phyloP scores from a whole-genome alignment of 768 basidiomycete species.

The Boletus sp. region DNA sequence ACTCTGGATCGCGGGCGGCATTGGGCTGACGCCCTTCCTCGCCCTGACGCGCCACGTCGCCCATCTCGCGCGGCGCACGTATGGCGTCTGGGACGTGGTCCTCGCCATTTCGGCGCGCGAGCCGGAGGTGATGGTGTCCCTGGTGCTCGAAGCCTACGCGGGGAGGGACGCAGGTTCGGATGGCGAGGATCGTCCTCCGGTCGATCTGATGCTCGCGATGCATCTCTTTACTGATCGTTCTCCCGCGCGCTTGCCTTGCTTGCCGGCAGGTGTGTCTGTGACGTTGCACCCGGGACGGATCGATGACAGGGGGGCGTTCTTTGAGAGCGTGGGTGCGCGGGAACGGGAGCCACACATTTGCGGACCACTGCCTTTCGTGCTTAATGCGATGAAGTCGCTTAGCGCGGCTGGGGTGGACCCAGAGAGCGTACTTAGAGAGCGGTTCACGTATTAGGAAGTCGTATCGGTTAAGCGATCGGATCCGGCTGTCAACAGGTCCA shows the following conservation, averaged over 20 bases:
- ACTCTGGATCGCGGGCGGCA: constrained; percentile 63
- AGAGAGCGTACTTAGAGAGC: constrained; percentile 21
- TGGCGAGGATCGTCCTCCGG: neutral
- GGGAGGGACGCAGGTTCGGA: neutral
- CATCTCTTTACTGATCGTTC: constrained; percentile 14
- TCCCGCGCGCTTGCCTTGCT: neutral
- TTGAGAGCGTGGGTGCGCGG: constrained; percentile 15
- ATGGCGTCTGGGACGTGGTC: constrained; percentile 39
- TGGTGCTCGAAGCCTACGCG: constrained; percentile 35
- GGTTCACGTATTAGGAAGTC: constrained; percentile 24
- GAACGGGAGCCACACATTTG: constrained; percentile 20
- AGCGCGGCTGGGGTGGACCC: constrained; percentile 20
- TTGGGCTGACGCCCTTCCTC: constrained; percentile 64
- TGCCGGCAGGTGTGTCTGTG: constrained; percentile 11
- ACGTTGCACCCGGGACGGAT: constrained; percentile 17
- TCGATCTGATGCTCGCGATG: constrained; percentile 17
- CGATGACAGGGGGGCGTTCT: constrained; percentile 17
- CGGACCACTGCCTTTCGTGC: constrained; percentile 25
- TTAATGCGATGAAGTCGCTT: constrained; percentile 22
- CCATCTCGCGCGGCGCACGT: constrained; percentile 10
- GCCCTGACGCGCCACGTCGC: constrained; percentile 40
- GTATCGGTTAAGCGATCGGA: neutral
- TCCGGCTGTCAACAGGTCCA: neutral
- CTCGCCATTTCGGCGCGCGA: constrained; percentile 53
- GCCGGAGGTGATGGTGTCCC: constrained; percentile 46